These are phyloP conservation scores for Chaetomiaceae sp. DNA, from an alignment of 2,329 filamentous ascomycete genomes.

Conservation along the genomic window DNA sequence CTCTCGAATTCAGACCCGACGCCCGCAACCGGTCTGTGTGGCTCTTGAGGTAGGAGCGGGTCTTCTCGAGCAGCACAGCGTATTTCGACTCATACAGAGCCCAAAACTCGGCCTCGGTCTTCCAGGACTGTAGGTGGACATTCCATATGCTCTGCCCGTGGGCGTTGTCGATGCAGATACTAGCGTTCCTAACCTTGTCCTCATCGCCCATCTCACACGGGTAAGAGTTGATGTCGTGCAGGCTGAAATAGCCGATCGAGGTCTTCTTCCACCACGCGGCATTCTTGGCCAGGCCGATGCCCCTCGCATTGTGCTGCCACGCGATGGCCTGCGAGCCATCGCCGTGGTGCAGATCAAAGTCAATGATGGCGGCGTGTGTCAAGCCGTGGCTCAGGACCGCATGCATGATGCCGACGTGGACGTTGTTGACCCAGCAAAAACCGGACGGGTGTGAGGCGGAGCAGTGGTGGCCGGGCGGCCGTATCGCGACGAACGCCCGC, in stretches of 20 bases:
- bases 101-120: constrained; percentile 82
- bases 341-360: constrained; percentile 88
- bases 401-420: constrained; percentile 93
- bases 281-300: constrained; percentile 60
- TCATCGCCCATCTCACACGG: constrained; percentile 92
- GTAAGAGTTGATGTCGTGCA: constrained; percentile 98
- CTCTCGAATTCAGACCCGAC: constrained; percentile 62
- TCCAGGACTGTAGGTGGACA: constrained; percentile 86
- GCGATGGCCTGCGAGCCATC: constrained; percentile 94
- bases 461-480: constrained; percentile 94
- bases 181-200: constrained; percentile 90
- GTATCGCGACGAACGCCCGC: constrained; percentile 84
- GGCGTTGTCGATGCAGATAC: constrained; percentile 87
- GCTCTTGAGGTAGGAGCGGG: constrained; percentile 66
- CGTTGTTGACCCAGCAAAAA: constrained; percentile 98
- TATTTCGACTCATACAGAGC: constrained; percentile 78
- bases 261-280: constrained; percentile 73
- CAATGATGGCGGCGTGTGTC: constrained; percentile 89
- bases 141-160: constrained; percentile 97
- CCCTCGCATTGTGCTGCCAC: constrained; percentile 81
- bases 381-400: constrained; percentile 77
- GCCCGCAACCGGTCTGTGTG: constrained; percentile 64
- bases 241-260: constrained; percentile 89
- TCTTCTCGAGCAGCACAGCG: constrained; percentile 70
- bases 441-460: constrained; percentile 84